Percentiles rank a stretch among this genome's conserved stretches.
phyloP scores from a whole-genome alignment of 495 filamentous ascomycete species.

The Penicillium dipodomyicola region DNA sequence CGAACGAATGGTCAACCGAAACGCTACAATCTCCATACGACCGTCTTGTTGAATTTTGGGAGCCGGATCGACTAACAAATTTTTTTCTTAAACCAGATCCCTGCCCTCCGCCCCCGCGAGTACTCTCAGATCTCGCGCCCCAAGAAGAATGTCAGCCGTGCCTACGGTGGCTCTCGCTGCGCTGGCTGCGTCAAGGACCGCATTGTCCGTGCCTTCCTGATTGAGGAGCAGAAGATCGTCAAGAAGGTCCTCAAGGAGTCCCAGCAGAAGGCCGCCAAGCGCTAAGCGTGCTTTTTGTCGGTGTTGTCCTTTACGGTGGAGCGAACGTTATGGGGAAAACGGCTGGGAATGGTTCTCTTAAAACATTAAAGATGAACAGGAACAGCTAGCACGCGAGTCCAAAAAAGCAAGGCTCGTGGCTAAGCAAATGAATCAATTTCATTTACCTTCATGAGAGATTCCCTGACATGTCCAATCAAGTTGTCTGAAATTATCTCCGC shows the following conservation, averaged over 20 bases:
- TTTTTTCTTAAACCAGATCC: slow-evolving; percentile 62
- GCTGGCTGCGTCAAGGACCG: slow-evolving; percentile 98
- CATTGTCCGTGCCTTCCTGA: slow-evolving; percentile 94
- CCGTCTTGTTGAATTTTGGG: slow-evolving; percentile 8
- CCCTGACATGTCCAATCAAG: slow-evolving; percentile 20
- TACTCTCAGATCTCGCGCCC: slow-evolving; percentile 93
- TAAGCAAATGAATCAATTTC: slow-evolving; percentile 40
- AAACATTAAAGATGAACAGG: slow-evolving; percentile 35
- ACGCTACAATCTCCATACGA: slow-evolving; percentile 11
- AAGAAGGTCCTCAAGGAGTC: slow-evolving; percentile 99
- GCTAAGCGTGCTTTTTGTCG: slow-evolving; percentile 46
- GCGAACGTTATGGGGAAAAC: slow-evolving; percentile 43
- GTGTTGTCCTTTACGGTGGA: slow-evolving; percentile 45
- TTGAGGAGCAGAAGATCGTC: slow-evolving; percentile 99
- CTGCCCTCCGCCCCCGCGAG: slow-evolving; percentile 94
- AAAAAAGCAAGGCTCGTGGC: slow-evolving; percentile 20
- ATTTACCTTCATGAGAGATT: slow-evolving; percentile 32
- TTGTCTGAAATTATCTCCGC: slow-evolving; percentile 10
- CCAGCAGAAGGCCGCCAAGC: slow-evolving; percentile 68
- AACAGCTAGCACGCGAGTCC: slow-evolving; percentile 32
- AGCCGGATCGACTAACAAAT: slow-evolving; percentile 22
- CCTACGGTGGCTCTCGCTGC: slow-evolving; percentile 97
- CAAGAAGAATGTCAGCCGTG: slow-evolving; percentile 98
- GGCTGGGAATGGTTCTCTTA: slow-evolving; percentile 36
- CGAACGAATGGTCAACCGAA: slow-evolving; percentile 11